Conservation (phyloP, 352 stramenopile genomes). For the Pythium coloratum region DNA sequence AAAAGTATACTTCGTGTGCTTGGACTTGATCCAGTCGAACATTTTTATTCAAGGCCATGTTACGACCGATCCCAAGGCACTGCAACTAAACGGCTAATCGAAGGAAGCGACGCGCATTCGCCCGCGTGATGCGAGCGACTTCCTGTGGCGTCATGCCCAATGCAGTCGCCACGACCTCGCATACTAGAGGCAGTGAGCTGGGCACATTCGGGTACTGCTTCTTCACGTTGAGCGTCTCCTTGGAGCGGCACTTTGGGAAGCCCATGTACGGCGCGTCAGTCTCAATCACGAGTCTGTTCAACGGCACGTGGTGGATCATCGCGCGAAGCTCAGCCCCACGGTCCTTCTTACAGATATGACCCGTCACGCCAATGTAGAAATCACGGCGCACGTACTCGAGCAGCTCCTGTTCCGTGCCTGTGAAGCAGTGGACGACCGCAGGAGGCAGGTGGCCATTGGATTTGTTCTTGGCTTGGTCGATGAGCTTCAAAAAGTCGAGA, state of each 20-base stretch:
- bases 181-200: conserved; percentile 59
- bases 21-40: no score
- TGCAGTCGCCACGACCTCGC: conserved; percentile 52
- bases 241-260: conserved; percentile 60
- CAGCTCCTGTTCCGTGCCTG: conserved; percentile 69
- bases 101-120: conserved; percentile 76
- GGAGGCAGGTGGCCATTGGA: conserved; percentile 43
- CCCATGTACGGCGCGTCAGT: conserved; percentile 93
- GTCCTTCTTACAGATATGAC: conserved; percentile 87
- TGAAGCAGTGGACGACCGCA: conserved; percentile 92
- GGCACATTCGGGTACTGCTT: conserved; percentile 83
- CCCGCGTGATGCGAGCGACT: conserved; percentile 55
- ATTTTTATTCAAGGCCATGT: no score
- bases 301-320: conserved; percentile 58
- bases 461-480: conserved; percentile 52
- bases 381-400: conserved; percentile 69
- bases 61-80: neutral
- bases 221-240: conserved; percentile 40
- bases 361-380: conserved; percentile 91
- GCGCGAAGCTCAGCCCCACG: conserved; percentile 51
- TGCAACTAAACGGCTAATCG: conserved; percentile 28
- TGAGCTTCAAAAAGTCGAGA: conserved; percentile 65
- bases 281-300: conserved; percentile 88
- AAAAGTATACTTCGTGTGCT: no score
- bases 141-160: conserved; percentile 48